Percentiles rank a stretch among this genome's conserved stretches.
phyloP scores from a whole-genome alignment of 306 rosid genomes.

The Dicorynia guianensis region DNA sequence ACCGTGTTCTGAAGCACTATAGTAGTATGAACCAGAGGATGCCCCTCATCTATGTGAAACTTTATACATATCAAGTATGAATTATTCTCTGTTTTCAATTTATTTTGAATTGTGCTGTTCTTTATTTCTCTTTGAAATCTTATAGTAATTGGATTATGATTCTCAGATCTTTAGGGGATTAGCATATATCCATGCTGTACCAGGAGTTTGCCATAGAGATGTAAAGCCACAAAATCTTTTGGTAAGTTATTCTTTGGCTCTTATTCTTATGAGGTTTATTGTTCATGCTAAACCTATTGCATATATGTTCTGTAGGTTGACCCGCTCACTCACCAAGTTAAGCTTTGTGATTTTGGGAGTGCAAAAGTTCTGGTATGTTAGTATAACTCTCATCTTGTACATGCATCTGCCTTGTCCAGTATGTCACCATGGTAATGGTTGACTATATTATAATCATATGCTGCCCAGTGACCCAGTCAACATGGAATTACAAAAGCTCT shows the following conservation, averaged over 20 bases:
- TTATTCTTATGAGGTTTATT: conserved; percentile 20
- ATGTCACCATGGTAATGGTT: conserved; percentile 3
- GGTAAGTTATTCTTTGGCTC: conserved; percentile 55
- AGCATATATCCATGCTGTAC: conserved; percentile 92
- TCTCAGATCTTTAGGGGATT: conserved; percentile 88
- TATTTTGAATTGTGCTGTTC: conserved; percentile 11
- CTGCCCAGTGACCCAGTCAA: background rate
- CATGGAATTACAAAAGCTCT: conserved; percentile 24
- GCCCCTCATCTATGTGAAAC: conserved; percentile 92
- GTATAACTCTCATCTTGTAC: conserved; percentile 18
- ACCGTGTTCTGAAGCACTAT: conserved; percentile 82
- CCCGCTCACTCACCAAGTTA: conserved; percentile 93
- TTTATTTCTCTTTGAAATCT: conserved; percentile 17
- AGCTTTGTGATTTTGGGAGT: conserved; percentile 96
- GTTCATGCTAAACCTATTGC: conserved; percentile 26
- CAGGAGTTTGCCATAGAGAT: conserved; percentile 91
- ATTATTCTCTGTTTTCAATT: conserved; percentile 1
- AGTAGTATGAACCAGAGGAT: conserved; percentile 83
- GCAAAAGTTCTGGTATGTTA: conserved; percentile 88
- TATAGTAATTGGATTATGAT: conserved; percentile 33
- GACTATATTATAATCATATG: conserved; percentile 1
- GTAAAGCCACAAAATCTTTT: conserved; percentile 94
- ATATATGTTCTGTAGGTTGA: conserved; percentile 64
- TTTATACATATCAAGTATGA: conserved; percentile 92
- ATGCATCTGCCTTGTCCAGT: conserved; percentile 5